These are phyloP conservation scores for Pholiota conissans DNA, from an alignment of 768 basidiomycete species.

Conservation along the genomic window DNA sequence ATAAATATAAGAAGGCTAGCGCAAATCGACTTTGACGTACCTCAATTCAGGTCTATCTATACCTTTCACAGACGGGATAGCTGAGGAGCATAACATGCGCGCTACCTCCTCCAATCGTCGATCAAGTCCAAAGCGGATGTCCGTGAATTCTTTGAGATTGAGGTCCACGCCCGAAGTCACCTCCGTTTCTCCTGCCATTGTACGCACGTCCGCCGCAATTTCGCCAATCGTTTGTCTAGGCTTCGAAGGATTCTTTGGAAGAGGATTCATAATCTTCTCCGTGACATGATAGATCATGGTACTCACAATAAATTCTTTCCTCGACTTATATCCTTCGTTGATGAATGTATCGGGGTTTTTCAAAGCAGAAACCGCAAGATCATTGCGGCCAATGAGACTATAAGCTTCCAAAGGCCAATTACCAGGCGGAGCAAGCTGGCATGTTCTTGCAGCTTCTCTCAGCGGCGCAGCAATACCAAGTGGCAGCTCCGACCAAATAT, in stretches of 20 bases:
- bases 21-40: constrained; percentile 11
- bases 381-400: constrained; percentile 68
- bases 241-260: constrained; percentile 46
- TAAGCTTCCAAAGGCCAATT: constrained; percentile 76
- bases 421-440: constrained; percentile 74
- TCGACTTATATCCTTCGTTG: constrained; percentile 54
- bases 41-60: constrained; percentile 70
- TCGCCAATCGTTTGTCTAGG: constrained; percentile 51
- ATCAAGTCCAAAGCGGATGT: constrained; percentile 89
- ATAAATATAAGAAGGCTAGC: background rate
- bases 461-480: constrained; percentile 77
- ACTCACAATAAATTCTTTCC: constrained; percentile 60
- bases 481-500: constrained; percentile 57
- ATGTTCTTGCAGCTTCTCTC: constrained; percentile 81
- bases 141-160: constrained; percentile 70
- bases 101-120: constrained; percentile 88
- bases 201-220: constrained; percentile 50
- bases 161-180: constrained; percentile 71
- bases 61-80: constrained; percentile 61
- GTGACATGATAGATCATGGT: background rate
- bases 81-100: constrained; percentile 84
- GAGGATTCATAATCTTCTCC: background rate
- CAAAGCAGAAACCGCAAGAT: constrained; percentile 67
- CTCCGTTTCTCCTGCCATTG: constrained; percentile 54
- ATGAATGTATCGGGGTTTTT: constrained; percentile 44